Evolutionary conservation across 2,329 filamentous ascomycete species (phyloP), one percentile per base, ranked within the genome.

Genomic region (Corinectria fuckeliana): DNA sequence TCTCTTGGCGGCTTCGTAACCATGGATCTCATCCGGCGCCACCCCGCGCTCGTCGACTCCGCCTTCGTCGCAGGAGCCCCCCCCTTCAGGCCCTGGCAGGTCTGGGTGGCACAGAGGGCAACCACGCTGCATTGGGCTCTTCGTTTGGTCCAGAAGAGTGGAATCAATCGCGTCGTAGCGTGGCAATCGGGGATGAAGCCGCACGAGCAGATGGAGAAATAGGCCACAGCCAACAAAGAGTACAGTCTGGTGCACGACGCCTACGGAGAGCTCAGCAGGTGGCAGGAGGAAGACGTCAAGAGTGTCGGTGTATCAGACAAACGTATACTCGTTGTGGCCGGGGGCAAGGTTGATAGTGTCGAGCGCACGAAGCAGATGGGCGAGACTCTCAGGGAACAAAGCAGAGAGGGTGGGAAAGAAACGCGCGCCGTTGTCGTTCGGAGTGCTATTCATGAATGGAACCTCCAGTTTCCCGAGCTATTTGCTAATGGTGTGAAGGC

Each of bases 1-100:
- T 80, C 77, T 0, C 72, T 76, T 11, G 76, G 76, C 10, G 76
- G 76, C 2, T 78, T 71, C 56, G 51, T 76, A 66, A 69, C 28
- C 64, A 75, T 56, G 47, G 50, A 56, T 34, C 41, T 57, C 11
- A 51, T 53, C 51, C 67, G 71, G 23, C 61, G 77, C 3, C 64
- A 74, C 42, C 74, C 76, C 0, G 68, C 72, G 5, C 59, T 77
- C 10, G 74, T 75, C 6, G 36, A 59, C 13, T 72, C 70, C 34
- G 66, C 71, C 6, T 76, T 76, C 45, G 62, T 72, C 3, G 73
- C 74, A 3, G 75, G 76, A 1, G 65, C 73, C 3, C 58, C 69
- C 38, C 71, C 74, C 2, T 50, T 70, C 7, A 49, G 62, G 7
- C 69, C 68, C 23, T 36, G 52, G 36, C 64, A 61, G 42, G 61